Evolutionary conservation across 768 basidiomycete species (phyloP).

Genomic region (Zangia roseola): DNA sequence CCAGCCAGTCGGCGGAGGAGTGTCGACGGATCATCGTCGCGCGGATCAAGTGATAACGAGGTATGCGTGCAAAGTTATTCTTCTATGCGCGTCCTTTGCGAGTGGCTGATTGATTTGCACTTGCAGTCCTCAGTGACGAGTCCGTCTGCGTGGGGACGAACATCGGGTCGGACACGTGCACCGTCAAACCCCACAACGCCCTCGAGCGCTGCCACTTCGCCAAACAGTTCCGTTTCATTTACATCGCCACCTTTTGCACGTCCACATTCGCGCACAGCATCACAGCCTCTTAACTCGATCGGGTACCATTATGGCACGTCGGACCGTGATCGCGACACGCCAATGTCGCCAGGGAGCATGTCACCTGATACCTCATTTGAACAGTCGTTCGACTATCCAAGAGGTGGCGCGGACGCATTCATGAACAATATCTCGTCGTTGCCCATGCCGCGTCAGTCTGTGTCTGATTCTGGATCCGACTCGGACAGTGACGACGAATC

Average conservation of each 20-base stretch:
- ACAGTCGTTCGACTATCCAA: conserved; percentile 38
- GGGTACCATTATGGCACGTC: conserved; percentile 45
- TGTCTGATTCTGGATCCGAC: conserved; percentile 46
- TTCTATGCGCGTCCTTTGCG: neutral
- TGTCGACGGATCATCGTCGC: conserved; percentile 54
- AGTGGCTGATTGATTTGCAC: conserved; percentile 10
- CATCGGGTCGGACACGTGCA: conserved; percentile 52
- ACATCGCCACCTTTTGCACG: conserved; percentile 51
- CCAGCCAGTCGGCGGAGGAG: conserved; percentile 72
- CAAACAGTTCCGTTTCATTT: conserved; percentile 35
- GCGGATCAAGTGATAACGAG: conserved; percentile 67
- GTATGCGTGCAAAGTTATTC: conserved; percentile 44
- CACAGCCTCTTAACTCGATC: conserved; percentile 42
- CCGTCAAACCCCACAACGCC: conserved; percentile 68
- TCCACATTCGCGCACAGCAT: conserved; percentile 64
- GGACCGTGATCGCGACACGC: conserved; percentile 32
- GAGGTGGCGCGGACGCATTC: conserved; percentile 39
- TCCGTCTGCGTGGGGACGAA: conserved; percentile 44
- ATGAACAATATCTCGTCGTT: conserved; percentile 50
- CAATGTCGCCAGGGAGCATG: conserved; percentile 29
- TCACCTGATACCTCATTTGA: conserved; percentile 37
- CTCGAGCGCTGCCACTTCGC: conserved; percentile 37
- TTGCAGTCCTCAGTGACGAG: conserved; percentile 35
- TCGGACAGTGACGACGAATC: conserved; percentile 48
- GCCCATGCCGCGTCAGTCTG: conserved; percentile 52